Base-by-base conservation (phyloP, 164 flowering plant species). In the Hamamelis virginiana region DNA sequence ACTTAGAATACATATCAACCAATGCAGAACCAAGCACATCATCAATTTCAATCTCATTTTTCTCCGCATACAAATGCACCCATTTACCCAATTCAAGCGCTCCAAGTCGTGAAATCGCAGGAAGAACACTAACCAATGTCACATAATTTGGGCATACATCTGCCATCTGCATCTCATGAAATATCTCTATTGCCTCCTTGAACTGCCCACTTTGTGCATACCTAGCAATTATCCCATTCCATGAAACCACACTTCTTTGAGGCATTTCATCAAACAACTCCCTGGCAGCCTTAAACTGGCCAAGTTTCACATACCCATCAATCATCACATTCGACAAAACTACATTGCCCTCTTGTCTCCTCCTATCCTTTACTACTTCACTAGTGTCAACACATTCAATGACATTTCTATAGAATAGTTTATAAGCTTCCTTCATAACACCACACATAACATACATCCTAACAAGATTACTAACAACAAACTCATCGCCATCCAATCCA, bases 281-380 rank as follows among this genome's bases (percentile, higher is more conserved):
- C 74, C 78, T 67, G 3, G 89, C 86, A 66, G 69, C 62, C 1
- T 21, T 45, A 26, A 80, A 27, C n/a, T 82, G 79, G n/a, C 87
- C 84, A 47, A 69, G 11, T 71, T 81, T 69, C 6, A 85, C 73
- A 65, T 80, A 83, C 73, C 90, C 93, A 83, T 84, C 88, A 41
- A 89, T 69, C 84, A 86, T 80, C 67, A 86, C 87, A 83, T 88
- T 88, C 86, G 86, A 85, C 79, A 85, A 46, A 75, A 86, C 90
- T 11, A 86, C 80, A 70, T 74, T 71, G 19, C 80, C 81, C 25
- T 83, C 78, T 56, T 62, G 38, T 63, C 61, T 27, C 64, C 69
- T 72, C 75, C 58, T 66, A 68, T 70, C 67, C 9, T 47, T 22
- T 62, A 47, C 16, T 8, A n/a, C 44, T 14, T 38, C 22, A 38